phyloP scores from a whole-genome alignment of 495 filamentous ascomycete species.

The Jackrogersella multiformis region DNA sequence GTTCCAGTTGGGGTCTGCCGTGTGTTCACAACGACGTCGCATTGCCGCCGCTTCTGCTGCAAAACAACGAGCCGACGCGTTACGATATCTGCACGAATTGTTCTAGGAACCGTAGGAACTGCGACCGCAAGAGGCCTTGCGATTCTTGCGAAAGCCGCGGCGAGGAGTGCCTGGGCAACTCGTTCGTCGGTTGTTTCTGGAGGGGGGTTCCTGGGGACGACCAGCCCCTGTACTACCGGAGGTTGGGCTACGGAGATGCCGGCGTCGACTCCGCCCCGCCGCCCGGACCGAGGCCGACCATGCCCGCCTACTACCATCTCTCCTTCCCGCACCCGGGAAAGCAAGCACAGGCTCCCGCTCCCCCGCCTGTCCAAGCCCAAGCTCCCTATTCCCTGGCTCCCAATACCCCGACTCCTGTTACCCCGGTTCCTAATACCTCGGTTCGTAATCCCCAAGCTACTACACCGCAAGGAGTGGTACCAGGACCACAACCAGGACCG shows the following conservation, averaged over 20 bases:
- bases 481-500: too few relatives aligned
- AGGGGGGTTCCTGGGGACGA: conserved; percentile 27
- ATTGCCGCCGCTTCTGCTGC: not conserved
- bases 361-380: not conserved
- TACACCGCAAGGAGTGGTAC: too few relatives aligned
- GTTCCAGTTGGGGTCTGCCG: not conserved
- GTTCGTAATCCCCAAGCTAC: too few relatives aligned
- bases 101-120: not conserved
- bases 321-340: not conserved
- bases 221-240: conserved; percentile 13
- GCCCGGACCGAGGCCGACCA: too few relatives aligned
- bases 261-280: conserved; percentile 1
- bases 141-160: conserved; percentile 9
- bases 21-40: not conserved
- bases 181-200: not conserved
- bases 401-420: too few relatives aligned
- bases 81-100: not conserved
- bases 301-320: conserved; percentile 12
- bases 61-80: not conserved
- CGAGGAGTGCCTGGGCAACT: not conserved
- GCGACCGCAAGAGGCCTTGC: conserved; percentile 35
- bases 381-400: too few relatives aligned
- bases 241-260: not conserved
- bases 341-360: not conserved
- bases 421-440: too few relatives aligned